Evolutionary conservation across 108 stramenopile species (phyloP).

Genomic region (Nitzschia sp.): DNA sequence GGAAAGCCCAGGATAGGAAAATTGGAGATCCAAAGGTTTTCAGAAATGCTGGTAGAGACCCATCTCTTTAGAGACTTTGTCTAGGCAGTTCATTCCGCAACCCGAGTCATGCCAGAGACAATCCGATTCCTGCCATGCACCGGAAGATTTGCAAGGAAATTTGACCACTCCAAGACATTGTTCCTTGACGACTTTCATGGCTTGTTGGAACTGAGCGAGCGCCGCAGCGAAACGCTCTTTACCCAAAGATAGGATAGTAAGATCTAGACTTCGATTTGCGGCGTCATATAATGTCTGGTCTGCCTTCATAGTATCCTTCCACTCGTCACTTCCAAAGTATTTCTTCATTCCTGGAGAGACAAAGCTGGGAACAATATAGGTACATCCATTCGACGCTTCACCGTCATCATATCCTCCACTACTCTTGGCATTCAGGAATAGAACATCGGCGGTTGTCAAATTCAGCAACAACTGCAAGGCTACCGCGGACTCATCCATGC

Average conservation of each 20-base stretch:
- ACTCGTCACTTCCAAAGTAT: conserved; percentile 26
- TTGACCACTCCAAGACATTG: background rate
- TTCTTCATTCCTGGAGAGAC: conserved; percentile 34
- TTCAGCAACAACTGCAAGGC: conserved; percentile 37
- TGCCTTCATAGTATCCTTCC: conserved; percentile 22
- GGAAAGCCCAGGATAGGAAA: too few relatives aligned
- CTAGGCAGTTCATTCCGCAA: conserved; percentile 50
- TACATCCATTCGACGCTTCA: conserved; percentile 15
- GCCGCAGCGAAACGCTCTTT: conserved; percentile 27
- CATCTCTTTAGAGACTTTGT: conserved; percentile 28
- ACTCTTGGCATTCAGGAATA: conserved; percentile 30
- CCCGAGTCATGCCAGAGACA: conserved; percentile 41
- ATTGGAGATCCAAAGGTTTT: too few relatives aligned
- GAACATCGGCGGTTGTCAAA: conserved; percentile 20
- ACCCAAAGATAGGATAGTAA: conserved; percentile 51
- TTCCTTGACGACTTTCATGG: conserved; percentile 16
- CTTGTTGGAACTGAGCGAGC: conserved; percentile 22
- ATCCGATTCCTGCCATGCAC: conserved; percentile 15
- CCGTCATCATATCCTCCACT: conserved; percentile 32
- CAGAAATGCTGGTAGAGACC: background rate
- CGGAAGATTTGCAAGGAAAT: conserved; percentile 37
- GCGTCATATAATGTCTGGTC: conserved; percentile 38
- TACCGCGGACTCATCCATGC: conserved; percentile 57
- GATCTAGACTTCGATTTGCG: conserved; percentile 45
- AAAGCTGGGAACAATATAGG: conserved; percentile 34